phyloP scores from a whole-genome alignment of 768 basidiomycete genomes.

The Cytidiella melzeri region DNA sequence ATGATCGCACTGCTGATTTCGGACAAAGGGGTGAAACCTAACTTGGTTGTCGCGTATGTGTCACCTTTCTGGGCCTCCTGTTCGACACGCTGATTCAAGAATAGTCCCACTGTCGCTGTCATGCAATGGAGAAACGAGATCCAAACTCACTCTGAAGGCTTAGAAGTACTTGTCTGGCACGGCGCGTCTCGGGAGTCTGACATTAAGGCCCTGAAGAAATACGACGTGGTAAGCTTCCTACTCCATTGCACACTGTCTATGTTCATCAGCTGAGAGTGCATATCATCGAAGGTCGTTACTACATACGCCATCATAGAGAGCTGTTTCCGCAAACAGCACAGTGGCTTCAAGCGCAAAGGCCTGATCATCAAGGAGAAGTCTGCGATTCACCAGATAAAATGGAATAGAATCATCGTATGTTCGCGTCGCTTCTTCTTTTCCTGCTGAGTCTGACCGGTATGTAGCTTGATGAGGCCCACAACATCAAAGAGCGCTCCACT shows the following conservation, averaged over 20 bases:
- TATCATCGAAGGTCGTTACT: constrained; percentile 60
- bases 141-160: constrained; percentile 70
- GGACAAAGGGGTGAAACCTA: constrained; percentile 64
- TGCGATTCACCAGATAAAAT: constrained; percentile 75
- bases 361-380: constrained; percentile 83
- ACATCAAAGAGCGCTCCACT: constrained; percentile 91
- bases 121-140: constrained; percentile 95
- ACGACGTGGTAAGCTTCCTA: constrained; percentile 66
- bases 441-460: constrained; percentile 1
- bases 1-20: constrained; percentile 86
- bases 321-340: constrained; percentile 87
- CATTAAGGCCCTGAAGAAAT: constrained; percentile 65
- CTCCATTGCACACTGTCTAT: neutral
- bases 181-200: constrained; percentile 69
- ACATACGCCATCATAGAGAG: constrained; percentile 89
- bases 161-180: constrained; percentile 92
- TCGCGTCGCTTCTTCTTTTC: neutral
- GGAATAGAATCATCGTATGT: constrained; percentile 75
- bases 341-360: constrained; percentile 85
- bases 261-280: neutral
- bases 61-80: neutral
- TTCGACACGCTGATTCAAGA: neutral
- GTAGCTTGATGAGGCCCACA: constrained; percentile 93
- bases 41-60: constrained; percentile 85
- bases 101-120: constrained; percentile 46